Base-by-base conservation (phyloP, 768 basidiomycete genomes). In the Pulveroboletus ravenelii region DNA sequence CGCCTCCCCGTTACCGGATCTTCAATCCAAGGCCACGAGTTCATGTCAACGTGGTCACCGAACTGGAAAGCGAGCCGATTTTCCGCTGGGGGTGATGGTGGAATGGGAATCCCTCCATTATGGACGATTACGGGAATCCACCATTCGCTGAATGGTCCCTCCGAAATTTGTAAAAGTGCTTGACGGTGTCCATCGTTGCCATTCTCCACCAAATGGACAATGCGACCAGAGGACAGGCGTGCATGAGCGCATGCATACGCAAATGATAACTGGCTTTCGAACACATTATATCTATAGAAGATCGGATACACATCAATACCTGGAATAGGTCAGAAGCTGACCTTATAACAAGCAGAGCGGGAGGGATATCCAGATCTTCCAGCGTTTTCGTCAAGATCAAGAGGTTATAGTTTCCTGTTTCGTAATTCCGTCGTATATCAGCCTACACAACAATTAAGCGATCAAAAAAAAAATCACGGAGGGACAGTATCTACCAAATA, bases 1-100 rank as follows among this genome's bases (percentile, higher is more conserved):
- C 76, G 75, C 18, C 79, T 76, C 41, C 82, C 74, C 10, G 85
- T 82, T 3, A 77, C 75, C 2, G 89, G 78, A 59, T 90, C 86
- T 53, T 74, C 65, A 40, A 90, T 74, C 53, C 55, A 79, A 17
- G 64, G 55, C 40, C 60, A 65, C 8, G 50, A 47, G 17, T 50
- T 52, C n/a, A 63, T 56, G 2, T 69, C 67, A 18, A 13, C 41
- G 14, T 73, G 74, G 35, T 81, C 77, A 29, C 75, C 76, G 13
- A 75, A 76, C 37, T 72, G 68, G 53, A 75, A 78, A n/a, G 75
- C 62, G 50, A 76, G 62, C 27, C 60, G 61, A 39, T 65, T 67
- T 45, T 76, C 72, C 18, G 56, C 63, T 13, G 82, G 55, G 27
- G 72, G 68, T 34, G 50, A 62, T 27, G 80, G 77, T 5, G 83